Percentiles rank a stretch among this genome's conserved stretches.
phyloP scores from a whole-genome alignment of 371 early-diverging fungal species.

The Paraphysoderma sedebokerense region DNA sequence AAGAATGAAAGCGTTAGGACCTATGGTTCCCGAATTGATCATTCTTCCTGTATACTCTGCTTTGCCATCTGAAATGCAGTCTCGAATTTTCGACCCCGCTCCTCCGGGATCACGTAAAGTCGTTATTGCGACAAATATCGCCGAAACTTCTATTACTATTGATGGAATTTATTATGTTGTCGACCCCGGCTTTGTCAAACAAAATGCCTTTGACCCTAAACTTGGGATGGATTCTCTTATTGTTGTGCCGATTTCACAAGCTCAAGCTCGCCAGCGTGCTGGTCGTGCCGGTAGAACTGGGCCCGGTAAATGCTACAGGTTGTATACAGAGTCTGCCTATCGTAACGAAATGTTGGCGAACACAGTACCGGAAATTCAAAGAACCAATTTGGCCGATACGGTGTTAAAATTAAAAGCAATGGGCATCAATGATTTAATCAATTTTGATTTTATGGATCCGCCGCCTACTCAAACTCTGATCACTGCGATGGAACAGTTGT shows the following conservation, averaged over 20 bases:
- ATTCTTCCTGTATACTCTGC: conserved; percentile 89
- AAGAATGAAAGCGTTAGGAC: conserved; percentile 91
- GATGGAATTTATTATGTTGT: conserved; percentile 96
- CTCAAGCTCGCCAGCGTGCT: conserved; percentile 88
- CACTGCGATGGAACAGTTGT: conserved; percentile 83
- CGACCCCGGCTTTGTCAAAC: conserved; percentile 96
- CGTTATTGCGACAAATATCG: conserved; percentile 97
- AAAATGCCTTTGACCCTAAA: conserved; percentile 87
- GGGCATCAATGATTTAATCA: conserved; percentile 87
- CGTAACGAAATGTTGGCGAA: conserved; percentile 91
- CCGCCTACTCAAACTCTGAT: conserved; percentile 81
- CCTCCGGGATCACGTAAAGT: conserved; percentile 84
- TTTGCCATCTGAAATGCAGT: conserved; percentile 84
- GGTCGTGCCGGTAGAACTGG: conserved; percentile 98
- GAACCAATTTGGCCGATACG: conserved; percentile 79
- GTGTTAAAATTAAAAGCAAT: conserved; percentile 89
- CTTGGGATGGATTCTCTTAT: conserved; percentile 87
- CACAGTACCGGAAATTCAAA: conserved; percentile 94
- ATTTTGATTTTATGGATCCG: conserved; percentile 93
- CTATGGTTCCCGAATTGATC: conserved; percentile 78
- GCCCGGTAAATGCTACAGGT: conserved; percentile 89
- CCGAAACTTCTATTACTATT: conserved; percentile 98
- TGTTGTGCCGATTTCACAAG: conserved; percentile 89
- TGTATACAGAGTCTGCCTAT: conserved; percentile 92
- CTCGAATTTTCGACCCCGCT: conserved; percentile 85